These are phyloP conservation scores for Vanilla planifolia DNA, from an alignment of 106 monocot species.

Conservation along the genomic window DNA sequence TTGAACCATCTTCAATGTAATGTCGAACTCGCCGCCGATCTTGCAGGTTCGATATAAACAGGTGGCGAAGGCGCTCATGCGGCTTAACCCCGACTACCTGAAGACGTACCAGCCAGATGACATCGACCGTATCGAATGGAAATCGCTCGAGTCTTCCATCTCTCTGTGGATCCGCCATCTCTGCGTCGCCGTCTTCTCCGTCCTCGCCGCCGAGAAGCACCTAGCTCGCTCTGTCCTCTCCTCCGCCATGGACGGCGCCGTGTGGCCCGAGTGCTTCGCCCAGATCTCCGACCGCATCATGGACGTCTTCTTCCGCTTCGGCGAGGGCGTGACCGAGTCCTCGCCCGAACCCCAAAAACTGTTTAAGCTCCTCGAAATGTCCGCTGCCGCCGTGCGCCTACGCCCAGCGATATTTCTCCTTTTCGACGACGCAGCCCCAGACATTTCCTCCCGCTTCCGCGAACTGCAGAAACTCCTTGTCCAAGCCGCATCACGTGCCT, in stretches of 20 bases:
- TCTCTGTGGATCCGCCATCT: conserved; percentile 43
- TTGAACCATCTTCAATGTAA: no score
- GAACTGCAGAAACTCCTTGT: conserved; percentile 51
- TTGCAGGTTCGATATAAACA: conserved; percentile 37
- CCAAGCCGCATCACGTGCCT: conserved; percentile 28
- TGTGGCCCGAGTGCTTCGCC: conserved; percentile 50
- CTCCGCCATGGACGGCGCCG: conserved; percentile 23
- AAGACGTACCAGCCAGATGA: conserved; percentile 40
- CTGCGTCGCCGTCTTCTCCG: conserved; percentile 21
- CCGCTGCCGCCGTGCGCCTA: conserved; percentile 16
- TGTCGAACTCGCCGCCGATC: no score
- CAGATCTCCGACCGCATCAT: conserved; percentile 52
- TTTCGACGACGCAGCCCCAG: conserved; percentile 33
- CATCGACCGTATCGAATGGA: conserved; percentile 50
- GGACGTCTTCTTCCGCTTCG: conserved; percentile 60
- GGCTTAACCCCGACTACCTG: conserved; percentile 41
- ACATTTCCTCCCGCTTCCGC: conserved; percentile 28
- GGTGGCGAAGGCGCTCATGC: conserved; percentile 51
- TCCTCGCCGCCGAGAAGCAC: conserved; percentile 37
- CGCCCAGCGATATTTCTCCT: conserved; percentile 10
- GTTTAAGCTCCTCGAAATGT: conserved; percentile 61
- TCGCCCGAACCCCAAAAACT: conserved; percentile 46
- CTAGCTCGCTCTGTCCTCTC: conserved; percentile 33
- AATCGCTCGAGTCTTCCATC: conserved; percentile 33
- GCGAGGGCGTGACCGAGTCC: conserved; percentile 48